Conservation (phyloP, 805 yeast species). For the Yamadazyma phyllophila region DNA sequence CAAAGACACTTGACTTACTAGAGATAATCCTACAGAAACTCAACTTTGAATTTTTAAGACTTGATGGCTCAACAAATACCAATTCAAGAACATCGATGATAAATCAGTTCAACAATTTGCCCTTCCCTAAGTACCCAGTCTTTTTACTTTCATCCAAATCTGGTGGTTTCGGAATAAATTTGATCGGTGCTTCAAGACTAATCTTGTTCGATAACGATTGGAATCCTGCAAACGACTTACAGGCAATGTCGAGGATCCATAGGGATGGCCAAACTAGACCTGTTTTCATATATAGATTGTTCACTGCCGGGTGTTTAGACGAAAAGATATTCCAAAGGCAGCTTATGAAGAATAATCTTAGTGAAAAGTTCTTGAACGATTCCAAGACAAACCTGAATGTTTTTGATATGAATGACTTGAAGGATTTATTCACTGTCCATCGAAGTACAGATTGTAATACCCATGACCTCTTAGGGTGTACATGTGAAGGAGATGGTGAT, state of each 20-base stretch:
- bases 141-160: conserved; percentile 84
- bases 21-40: conserved; percentile 53
- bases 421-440: conserved; percentile 67
- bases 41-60: conserved; percentile 52
- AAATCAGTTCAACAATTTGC: conserved; percentile 57
- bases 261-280: conserved; percentile 87
- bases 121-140: conserved; percentile 44
- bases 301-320: conserved; percentile 88
- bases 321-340: conserved; percentile 94
- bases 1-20: conserved; percentile 79
- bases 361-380: conserved; percentile 61
- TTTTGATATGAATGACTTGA: conserved; percentile 66
- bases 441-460: conserved; percentile 59
- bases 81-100: conserved; percentile 66
- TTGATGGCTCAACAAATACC: conserved; percentile 84
- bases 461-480: conserved; percentile 70
- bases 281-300: conserved; percentile 75
- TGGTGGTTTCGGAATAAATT: conserved; percentile 90
- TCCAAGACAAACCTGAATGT: conserved; percentile 54
- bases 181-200: conserved; percentile 85
- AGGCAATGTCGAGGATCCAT: conserved; percentile 94
- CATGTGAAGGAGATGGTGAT: conserved; percentile 47
- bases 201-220: conserved; percentile 91
- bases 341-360: conserved; percentile 74
- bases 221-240: conserved; percentile 92